phyloP scores from a whole-genome alignment of 805 yeast species.

The Candida germanica region DNA sequence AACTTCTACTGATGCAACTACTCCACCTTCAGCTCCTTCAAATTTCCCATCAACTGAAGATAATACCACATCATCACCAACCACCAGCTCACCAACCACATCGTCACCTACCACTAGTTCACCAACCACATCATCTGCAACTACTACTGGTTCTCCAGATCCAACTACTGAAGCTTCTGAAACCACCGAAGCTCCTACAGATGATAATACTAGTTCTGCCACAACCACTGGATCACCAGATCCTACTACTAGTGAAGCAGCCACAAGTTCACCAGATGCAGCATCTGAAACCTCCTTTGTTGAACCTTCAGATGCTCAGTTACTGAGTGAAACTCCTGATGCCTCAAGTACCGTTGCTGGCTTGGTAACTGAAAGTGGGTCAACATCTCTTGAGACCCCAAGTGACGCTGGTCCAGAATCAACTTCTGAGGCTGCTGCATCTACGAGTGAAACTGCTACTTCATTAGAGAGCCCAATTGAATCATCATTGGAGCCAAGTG shows the following conservation, averaged over 20 bases:
- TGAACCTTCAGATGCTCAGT: conserved; percentile 3
- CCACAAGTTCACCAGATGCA: background rate
- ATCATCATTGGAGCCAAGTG: too few relatives aligned
- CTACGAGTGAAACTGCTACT: background rate
- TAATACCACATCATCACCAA: background rate
- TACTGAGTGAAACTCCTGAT: conserved; percentile 1
- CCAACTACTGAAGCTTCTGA: too few relatives aligned
- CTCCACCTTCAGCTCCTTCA: background rate
- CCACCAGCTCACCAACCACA: conserved; percentile 1
- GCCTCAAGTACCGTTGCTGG: background rate
- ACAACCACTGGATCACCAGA: background rate
- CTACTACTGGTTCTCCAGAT: background rate
- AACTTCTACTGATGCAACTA: background rate
- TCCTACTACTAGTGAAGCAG: background rate
- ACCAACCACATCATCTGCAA: conserved; percentile 1
- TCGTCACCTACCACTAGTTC: conserved; percentile 1
- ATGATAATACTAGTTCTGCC: background rate
- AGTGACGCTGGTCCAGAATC: background rate
- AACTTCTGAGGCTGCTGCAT: background rate
- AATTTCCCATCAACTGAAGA: conserved; percentile 4
- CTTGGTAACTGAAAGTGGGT: background rate
- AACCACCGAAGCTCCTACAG: too few relatives aligned
- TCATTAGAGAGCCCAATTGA: too few relatives aligned
- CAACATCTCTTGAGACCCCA: background rate
- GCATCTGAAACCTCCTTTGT: too few relatives aligned